Base-by-base conservation (phyloP, 768 basidiomycete genomes). In the Boletus rufocinnamomeus region DNA sequence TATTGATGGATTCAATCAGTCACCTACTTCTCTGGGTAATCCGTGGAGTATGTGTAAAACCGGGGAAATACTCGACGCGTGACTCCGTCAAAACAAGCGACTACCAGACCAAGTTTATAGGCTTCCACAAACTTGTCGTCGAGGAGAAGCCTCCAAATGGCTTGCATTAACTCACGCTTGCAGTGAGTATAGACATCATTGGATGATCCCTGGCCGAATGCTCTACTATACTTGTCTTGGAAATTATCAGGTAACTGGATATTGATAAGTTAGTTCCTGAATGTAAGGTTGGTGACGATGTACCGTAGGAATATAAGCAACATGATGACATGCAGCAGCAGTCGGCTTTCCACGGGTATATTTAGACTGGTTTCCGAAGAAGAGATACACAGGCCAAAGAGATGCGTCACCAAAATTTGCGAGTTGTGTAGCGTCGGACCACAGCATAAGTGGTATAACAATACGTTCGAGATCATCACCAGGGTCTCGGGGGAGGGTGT, bases 371-470 rank as follows among this genome's bases (percentile, higher is more conserved):
- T 66, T 68, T 2, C 61, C 59, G 27, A 66, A 60, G n/a, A 44
- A 64, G 1, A 68, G 34, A 30, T 72, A 73, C 0, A 70, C 25
- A 4, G 72, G 72, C 70, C 72, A 72, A 0, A 72, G 47, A 5
- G 54, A 63, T 25, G 67, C 65, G 2, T 67, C 52, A 2, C 77
- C 71, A 61, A 76, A 72, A 9, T 62, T 63, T 0, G 70, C 46
- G 0, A 71, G 66, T 10, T 71, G 68, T 0, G 65, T 72, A 0
- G 62, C 51, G 30, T 72, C 71, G 0, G 71, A 72, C 62, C 66
- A 71, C 6, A 66, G 21, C 66, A 69, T 69, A n/a, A 32, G 30
- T 32, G 30, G 30, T 32, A 32, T 32, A 7, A 32, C 2, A 7
- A 32, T 10, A 9, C 30, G 10, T 10, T 32, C 10, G 9, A 32